Conservation (phyloP, 2,329 filamentous ascomycete species). For the Penicillium italicum region DNA sequence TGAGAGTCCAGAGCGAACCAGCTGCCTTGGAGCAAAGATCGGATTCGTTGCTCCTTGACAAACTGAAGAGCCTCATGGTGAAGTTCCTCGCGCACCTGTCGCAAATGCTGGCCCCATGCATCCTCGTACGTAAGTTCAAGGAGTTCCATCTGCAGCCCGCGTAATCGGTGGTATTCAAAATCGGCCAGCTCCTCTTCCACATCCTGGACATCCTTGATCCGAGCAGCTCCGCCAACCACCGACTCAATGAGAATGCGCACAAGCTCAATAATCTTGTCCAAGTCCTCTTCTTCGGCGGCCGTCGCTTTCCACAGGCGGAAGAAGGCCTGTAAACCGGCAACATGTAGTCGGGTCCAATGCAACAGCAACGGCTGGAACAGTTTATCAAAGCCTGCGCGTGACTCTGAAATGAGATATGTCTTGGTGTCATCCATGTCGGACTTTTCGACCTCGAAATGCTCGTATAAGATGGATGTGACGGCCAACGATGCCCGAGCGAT, state of each 20-base stretch:
- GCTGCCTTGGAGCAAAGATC: constrained; percentile 79
- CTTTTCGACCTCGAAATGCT: constrained; percentile 92
- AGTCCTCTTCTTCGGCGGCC: constrained; percentile 78
- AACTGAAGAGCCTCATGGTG: constrained; percentile 91
- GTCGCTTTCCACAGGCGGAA: constrained; percentile 91
- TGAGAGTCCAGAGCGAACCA: constrained; percentile 69
- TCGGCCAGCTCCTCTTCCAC: constrained; percentile 85
- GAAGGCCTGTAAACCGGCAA: constrained; percentile 79
- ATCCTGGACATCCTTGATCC: constrained; percentile 79
- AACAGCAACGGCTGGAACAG: constrained; percentile 82
- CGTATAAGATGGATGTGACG: constrained; percentile 82
- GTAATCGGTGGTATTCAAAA: constrained; percentile 72
- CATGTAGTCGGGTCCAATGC: constrained; percentile 90
- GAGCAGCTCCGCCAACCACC: constrained; percentile 74
- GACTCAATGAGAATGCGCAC: constrained; percentile 86
- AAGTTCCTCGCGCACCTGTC: constrained; percentile 85
- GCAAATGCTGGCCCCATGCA: constrained; percentile 86
- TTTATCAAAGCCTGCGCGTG: constrained; percentile 73
- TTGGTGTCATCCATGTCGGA: constrained; percentile 74
- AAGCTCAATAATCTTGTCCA: constrained; percentile 88
- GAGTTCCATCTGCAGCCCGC: constrained; percentile 89
- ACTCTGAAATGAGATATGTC: constrained; percentile 70
- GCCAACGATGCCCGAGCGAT: constrained; percentile 82
- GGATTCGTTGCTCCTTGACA: constrained; percentile 91
- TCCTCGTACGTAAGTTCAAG: constrained; percentile 89